Evolutionary conservation across 2,329 filamentous ascomycete species (phyloP), one percentile per base, ranked within the genome.

Genomic region (Cucurbitaria berberidis): DNA sequence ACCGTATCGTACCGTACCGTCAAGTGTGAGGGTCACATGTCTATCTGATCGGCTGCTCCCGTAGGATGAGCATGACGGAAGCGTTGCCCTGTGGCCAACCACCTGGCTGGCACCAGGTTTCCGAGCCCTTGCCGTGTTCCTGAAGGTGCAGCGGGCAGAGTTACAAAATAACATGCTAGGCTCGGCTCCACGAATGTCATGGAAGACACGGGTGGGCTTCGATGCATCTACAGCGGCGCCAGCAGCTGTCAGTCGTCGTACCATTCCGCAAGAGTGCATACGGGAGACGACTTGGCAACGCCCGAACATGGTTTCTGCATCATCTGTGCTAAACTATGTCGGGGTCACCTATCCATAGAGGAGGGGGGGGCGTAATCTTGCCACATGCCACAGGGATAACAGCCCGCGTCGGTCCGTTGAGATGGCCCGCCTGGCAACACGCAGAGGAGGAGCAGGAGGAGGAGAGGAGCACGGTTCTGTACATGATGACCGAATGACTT

Each of bases 51-150:
- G 67, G 66, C 59, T 68, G 60, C 66, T 68, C 66, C 67, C 67
- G 67, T 61, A 45, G 53, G 49, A 59, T 46, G 50, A 46, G 44
- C 47, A 57, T 62, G 64, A 61, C 57, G 59, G 51, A 57, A 57
- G 54, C 39, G 35, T 48, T 29, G 46, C 45, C 52, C 54, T 21
- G 24, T 34, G 50, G 50, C 53, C 58, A 66, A 60, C 62, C 64
- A 66, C 56, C 51, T 55, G 36, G 52, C 43, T 53, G 62, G 62
- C 63, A 46, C 51, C 46, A 19, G 24, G 35, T 36, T 62, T 59
- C 69, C 67, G 64, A 58, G 50, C 60, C 53, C 58, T 59, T 64
- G 69, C 67, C 65, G 64, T 39, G 63, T 69, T 61, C 64, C 66
- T 70, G 64, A 64, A 57, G 48, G 50, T 44, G 49, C 54, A 55